phyloP scores from a whole-genome alignment of 23 red algal genomes.

The Gracilaria domingensis region DNA sequence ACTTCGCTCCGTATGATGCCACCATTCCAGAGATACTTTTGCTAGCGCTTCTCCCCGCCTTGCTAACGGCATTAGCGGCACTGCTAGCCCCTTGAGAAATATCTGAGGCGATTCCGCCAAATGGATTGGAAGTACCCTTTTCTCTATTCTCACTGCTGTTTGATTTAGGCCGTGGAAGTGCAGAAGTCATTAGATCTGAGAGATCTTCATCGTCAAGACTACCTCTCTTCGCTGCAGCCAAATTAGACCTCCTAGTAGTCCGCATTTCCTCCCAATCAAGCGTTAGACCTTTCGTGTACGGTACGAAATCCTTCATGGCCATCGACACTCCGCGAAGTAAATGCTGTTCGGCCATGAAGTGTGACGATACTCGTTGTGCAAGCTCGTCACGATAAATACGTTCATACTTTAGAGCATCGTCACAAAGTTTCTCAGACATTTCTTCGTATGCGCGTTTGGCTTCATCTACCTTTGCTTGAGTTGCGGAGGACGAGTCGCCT shows the following conservation, averaged over 20 bases:
- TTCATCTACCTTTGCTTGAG: conserved; percentile 66
- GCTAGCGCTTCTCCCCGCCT: conserved; percentile 41
- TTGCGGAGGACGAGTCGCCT: conserved; percentile 37
- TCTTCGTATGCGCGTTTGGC: conserved; percentile 75
- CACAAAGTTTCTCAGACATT: conserved; percentile 76
- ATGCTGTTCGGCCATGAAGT: conserved; percentile 79
- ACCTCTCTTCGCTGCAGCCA: conserved; percentile 50
- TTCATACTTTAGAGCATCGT: conserved; percentile 80
- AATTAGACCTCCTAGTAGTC: conserved; percentile 61
- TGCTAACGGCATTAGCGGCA: conserved; percentile 50
- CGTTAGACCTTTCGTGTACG: conserved; percentile 75
- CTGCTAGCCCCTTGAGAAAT: conserved; percentile 44
- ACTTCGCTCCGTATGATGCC: conserved; percentile 35
- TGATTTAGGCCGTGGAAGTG: neutral
- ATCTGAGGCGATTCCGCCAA: conserved; percentile 50
- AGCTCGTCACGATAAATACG: conserved; percentile 86
- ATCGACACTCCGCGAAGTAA: conserved; percentile 62
- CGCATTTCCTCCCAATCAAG: conserved; percentile 80
- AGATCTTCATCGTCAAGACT: conserved; percentile 58
- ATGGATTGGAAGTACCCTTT: conserved; percentile 43
- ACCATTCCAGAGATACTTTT: conserved; percentile 66
- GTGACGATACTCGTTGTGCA: conserved; percentile 79
- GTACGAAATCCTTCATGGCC: conserved; percentile 70
- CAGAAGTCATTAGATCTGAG: conserved; percentile 15
- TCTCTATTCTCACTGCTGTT: neutral